Conservation (phyloP, 2,329 filamentous ascomycete genomes). For the Onygenales sp. region DNA sequence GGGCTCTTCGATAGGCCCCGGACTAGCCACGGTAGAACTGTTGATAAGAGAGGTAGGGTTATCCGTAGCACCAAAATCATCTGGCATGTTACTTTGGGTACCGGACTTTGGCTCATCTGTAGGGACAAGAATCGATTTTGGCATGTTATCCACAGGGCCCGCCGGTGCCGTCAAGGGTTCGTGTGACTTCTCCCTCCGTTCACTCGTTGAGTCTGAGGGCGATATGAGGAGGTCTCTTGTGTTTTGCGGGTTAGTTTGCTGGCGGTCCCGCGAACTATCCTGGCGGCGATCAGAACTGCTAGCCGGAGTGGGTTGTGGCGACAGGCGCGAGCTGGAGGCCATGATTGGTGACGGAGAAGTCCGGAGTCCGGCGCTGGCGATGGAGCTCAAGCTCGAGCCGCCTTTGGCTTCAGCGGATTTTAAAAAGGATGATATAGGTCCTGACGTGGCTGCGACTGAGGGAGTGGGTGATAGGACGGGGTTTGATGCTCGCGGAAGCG, state of each 20-base stretch:
- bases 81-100: conserved; percentile 11
- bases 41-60: conserved; percentile 43
- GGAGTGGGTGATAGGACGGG: conserved; percentile 14
- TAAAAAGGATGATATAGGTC: conserved; percentile 22
- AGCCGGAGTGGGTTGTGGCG: conserved; percentile 34
- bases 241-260: conserved; percentile 30
- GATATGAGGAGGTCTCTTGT: conserved; percentile 32
- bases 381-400: conserved; percentile 30
- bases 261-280: conserved; percentile 20
- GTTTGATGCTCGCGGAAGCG: conserved; percentile 19
- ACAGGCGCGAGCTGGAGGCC: neutral
- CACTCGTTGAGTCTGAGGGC: conserved; percentile 23
- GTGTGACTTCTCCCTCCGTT: conserved; percentile 18
- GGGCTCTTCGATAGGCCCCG: conserved; percentile 37
- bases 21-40: conserved; percentile 39
- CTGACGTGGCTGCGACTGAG: conserved; percentile 19
- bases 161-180: conserved; percentile 7
- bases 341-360: conserved; percentile 17
- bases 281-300: conserved; percentile 28
- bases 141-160: conserved; percentile 34
- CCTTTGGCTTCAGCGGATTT: conserved; percentile 25
- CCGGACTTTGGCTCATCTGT: conserved; percentile 25
- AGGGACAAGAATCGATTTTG: conserved; percentile 40
- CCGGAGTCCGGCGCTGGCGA: conserved; percentile 34
- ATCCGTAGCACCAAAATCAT: conserved; percentile 39